Evolutionary conservation across 139 green algal genomes (phyloP).

Genomic region (Edaphochlamys debaryana): DNA sequence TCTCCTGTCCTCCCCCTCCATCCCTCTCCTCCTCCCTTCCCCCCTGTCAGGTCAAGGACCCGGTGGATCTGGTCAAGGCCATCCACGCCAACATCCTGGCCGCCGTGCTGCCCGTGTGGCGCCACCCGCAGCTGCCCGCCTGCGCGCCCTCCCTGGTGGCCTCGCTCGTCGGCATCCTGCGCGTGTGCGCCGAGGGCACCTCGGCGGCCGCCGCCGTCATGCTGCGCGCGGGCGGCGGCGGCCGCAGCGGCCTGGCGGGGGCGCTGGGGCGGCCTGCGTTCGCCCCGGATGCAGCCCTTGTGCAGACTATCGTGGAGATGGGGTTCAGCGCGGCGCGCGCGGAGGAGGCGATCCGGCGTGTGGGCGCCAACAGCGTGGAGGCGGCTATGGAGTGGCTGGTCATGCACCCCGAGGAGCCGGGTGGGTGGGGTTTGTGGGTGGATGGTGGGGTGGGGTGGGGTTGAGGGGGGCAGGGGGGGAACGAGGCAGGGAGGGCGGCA

Average conservation of each 20-base stretch:
- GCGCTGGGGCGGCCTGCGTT: constrained; percentile 24
- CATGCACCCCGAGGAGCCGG: constrained; percentile 77
- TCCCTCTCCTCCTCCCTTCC: background rate
- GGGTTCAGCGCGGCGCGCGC: constrained; percentile 82
- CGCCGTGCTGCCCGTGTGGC: constrained; percentile 84
- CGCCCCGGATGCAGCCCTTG: constrained; percentile 59
- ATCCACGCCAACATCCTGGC: constrained; percentile 67
- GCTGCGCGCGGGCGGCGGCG: constrained; percentile 8
- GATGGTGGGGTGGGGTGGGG: background rate
- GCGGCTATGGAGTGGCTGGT: constrained; percentile 95
- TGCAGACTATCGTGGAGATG: constrained; percentile 89
- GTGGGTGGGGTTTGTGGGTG: background rate
- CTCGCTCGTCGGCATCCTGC: constrained; percentile 68
- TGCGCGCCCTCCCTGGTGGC: constrained; percentile 50
- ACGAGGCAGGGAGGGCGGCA: background rate
- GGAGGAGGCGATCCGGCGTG: constrained; percentile 79
- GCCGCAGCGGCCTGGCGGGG: background rate
- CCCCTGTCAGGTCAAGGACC: constrained; percentile 48
- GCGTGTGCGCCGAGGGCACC: constrained; percentile 63
- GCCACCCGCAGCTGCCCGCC: constrained; percentile 52
- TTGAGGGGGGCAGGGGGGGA: background rate
- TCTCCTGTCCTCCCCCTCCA: background rate
- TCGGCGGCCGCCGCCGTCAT: constrained; percentile 23
- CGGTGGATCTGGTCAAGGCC: constrained; percentile 58
- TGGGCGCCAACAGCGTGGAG: constrained; percentile 87